Percentiles rank a stretch among this genome's conserved stretches.
phyloP scores from a whole-genome alignment of 192 early-diverging fungal genomes.

The Funneliformis mosseae region DNA sequence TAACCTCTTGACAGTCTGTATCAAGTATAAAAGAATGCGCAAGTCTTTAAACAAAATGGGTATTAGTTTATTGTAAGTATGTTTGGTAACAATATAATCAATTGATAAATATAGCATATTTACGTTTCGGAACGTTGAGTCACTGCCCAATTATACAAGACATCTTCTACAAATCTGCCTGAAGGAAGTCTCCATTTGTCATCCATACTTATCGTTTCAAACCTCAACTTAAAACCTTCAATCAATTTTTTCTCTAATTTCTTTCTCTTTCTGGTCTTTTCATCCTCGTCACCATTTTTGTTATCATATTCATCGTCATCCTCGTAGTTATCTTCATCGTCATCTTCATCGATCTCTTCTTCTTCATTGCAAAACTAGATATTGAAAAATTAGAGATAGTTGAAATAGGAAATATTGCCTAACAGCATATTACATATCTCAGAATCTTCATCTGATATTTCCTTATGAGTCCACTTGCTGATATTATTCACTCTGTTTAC shows the following conservation, averaged over 20 bases:
- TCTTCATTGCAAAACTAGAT: not conserved
- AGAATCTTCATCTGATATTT: conserved; percentile 23
- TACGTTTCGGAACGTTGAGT: conserved; percentile 9
- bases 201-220: not conserved
- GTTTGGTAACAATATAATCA: conserved; percentile 16
- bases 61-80: conserved; percentile 1
- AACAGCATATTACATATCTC: conserved; percentile 10
- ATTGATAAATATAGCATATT: conserved; percentile 15
- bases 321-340: not conserved
- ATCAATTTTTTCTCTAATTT: conserved; percentile 19
- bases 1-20: conserved; percentile 16
- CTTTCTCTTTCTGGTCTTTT: not conserved
- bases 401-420: conserved; percentile 17
- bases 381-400: conserved; percentile 7
- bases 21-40: conserved; percentile 14
- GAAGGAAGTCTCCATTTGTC: conserved; percentile 21
- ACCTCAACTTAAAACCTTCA: conserved; percentile 14
- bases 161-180: conserved; percentile 24
- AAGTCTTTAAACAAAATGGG: conserved; percentile 7
- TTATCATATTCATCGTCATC: not conserved
- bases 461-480: not conserved
- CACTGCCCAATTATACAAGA: conserved; percentile 25
- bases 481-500: conserved; percentile 7
- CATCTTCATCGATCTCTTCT: too few species aligned
- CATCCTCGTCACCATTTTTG: too few species aligned